Evolutionary conservation across 2,329 filamentous ascomycete genomes (phyloP).

Genomic region (Penicillium griseofulvum): DNA sequence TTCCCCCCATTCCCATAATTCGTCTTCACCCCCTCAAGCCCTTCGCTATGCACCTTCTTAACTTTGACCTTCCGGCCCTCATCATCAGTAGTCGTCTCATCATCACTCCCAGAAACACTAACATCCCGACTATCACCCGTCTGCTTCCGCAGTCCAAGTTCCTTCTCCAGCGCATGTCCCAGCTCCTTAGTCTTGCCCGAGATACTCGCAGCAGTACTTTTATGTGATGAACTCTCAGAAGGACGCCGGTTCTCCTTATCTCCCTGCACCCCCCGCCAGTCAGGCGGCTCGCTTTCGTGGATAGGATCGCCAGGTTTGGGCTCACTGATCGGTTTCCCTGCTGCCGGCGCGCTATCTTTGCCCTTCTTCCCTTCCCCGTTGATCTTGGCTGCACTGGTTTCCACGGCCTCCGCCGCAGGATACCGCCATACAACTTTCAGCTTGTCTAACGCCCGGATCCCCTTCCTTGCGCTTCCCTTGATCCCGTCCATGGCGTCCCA

Average conservation of each 20-base stretch:
- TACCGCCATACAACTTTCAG: slow-evolving; percentile 82
- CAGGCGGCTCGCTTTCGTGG: slow-evolving; percentile 65
- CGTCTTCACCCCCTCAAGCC: slow-evolving; percentile 41
- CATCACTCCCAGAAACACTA: slow-evolving; percentile 70
- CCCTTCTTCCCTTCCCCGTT: slow-evolving; percentile 18
- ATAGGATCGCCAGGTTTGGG: slow-evolving; percentile 67
- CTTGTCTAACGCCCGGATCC: slow-evolving; percentile 74
- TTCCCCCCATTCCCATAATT: slow-evolving; percentile 26
- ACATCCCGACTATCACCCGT: slow-evolving; percentile 65
- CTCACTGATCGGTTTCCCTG: slow-evolving; percentile 56
- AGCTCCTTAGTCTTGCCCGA: slow-evolving; percentile 4
- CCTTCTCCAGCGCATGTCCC: slow-evolving; percentile 45
- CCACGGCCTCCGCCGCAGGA: slow-evolving; percentile 18
- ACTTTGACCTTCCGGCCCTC: slow-evolving; percentile 23
- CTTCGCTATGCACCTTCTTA: slow-evolving; percentile 32
- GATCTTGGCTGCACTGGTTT: background rate
- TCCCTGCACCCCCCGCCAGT: slow-evolving; percentile 66
- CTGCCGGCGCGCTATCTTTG: slow-evolving; percentile 20
- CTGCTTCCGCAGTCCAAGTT: slow-evolving; percentile 65
- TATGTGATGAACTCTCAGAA: background rate
- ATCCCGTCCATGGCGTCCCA: slow-evolving; percentile 88
- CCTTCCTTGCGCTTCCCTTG: slow-evolving; percentile 82
- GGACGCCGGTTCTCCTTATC: slow-evolving; percentile 11
- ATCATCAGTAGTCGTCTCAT: slow-evolving; percentile 29
- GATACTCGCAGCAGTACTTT: background rate